Evolutionary conservation across 331 rosid genomes (phyloP), one percentile per base, ranked within the genome.

Genomic region (Quercus phellos): DNA sequence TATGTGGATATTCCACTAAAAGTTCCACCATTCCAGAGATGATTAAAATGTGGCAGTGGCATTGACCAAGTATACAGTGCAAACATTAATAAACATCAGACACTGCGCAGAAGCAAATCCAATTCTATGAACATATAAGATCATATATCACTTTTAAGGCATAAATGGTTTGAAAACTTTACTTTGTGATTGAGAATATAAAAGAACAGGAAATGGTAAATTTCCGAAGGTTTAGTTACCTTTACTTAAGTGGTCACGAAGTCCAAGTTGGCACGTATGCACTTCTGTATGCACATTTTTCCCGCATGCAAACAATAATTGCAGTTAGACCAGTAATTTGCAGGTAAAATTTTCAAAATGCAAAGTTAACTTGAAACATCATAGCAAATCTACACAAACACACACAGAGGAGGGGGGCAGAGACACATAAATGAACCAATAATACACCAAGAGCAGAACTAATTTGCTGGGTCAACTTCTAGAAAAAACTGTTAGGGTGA

Each of bases 221-320:
- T 24, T 68, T 54, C 1, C 29, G 70, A 79, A 63, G 51, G 64
- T 18, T 38, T 58, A 19, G 82, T 51, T 84, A 91, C 98, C 97
- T 87, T 82, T 54, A 54, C 79, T 82, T 77, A 90, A 78, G 79
- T 83, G 82, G 81, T 83, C 88, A 72, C 18, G 64, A 51, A 94
- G 90, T 76, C 96, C 97, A 50, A 76, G 78, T 24, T 83, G 83
- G 90, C 90, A 87, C 5, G 87, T 76, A 70, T 82, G 76, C 88
- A 94, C 98, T 94, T 90, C 92, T 74, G 64, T 68, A 80, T 53
- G 77, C 70, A 67, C 35, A 81, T 75, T 56, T 85, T 74, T 64
- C 11, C 58, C 85, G 77, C 55, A 81, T 71, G 54, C 27, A 61
- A 83, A 79, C 51, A 77, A 79, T 67, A 12, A 77, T 2, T 35